These are phyloP conservation scores for Anaeromyces robustus DNA, from an alignment of 192 early-diverging fungal species.

Conservation along the genomic window DNA sequence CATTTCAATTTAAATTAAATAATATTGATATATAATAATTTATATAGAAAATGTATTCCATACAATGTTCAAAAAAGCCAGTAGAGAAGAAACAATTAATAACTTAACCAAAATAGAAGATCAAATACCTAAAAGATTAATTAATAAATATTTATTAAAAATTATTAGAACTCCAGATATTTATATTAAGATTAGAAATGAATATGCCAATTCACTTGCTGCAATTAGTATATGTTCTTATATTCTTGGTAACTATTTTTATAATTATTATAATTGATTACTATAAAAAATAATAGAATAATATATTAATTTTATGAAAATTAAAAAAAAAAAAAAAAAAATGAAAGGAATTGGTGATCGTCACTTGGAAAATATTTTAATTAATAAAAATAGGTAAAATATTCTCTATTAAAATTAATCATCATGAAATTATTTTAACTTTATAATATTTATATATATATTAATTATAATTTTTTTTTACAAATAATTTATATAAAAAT, in stretches of 20 bases:
- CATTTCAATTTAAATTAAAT: no score
- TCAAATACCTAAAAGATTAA: conserved; percentile 19
- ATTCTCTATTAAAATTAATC: no score
- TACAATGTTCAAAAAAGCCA: conserved; percentile 27
- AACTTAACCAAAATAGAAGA: conserved; percentile 24
- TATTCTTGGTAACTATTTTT: conserved; percentile 30
- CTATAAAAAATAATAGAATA: no score
- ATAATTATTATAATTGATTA: background rate
- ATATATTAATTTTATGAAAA: no score
- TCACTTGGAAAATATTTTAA: conserved; percentile 60
- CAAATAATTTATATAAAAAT: background rate
- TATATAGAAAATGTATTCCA: background rate
- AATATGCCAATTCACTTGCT: conserved; percentile 53
- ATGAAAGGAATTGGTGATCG: conserved; percentile 55
- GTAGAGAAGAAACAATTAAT: conserved; percentile 24
- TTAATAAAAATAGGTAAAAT: conserved; percentile 36
- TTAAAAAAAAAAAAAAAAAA: no score
- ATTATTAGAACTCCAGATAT: conserved; percentile 55
- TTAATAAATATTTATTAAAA: conserved; percentile 33
- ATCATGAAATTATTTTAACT: no score
- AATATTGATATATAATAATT: background rate
- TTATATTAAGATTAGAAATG: conserved; percentile 44
- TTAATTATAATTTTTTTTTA: background rate
- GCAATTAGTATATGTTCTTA: conserved; percentile 56
- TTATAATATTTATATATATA: no score